These are phyloP conservation scores for Penicillium expansum DNA, from an alignment of 2,329 filamentous ascomycete genomes.

Conservation along the genomic window DNA sequence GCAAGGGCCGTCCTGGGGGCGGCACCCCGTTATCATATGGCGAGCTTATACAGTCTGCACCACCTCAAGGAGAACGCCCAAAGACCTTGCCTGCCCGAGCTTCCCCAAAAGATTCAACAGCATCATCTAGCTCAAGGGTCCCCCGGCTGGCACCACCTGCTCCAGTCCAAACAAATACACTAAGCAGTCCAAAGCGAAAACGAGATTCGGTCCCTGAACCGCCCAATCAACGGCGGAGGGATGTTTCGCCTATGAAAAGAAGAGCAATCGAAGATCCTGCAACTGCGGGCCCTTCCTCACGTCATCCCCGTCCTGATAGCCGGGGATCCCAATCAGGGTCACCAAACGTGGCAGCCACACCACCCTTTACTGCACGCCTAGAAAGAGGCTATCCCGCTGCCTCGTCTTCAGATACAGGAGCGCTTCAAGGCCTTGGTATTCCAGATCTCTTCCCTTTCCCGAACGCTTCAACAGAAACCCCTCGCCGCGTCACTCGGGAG, in stretches of 20 bases:
- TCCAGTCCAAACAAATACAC: background rate
- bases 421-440: constrained; percentile 3
- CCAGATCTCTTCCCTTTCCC: background rate
- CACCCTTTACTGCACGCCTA: background rate
- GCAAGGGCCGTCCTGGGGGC: constrained; percentile 36
- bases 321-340: background rate
- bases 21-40: constrained; percentile 2
- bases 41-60: background rate
- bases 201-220: constrained; percentile 9
- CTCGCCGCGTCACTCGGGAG: background rate
- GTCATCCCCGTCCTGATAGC: background rate
- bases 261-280: constrained; percentile 3
- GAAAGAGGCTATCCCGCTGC: background rate
- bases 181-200: constrained; percentile 24
- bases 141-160: background rate
- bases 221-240: background rate
- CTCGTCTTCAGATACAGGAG: background rate
- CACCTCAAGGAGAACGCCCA: background rate
- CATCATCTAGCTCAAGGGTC: background rate
- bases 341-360: background rate
- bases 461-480: background rate
- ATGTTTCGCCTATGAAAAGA: constrained; percentile 10
- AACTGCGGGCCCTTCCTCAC: background rate
- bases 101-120: background rate
- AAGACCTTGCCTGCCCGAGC: constrained; percentile 5